These are phyloP conservation scores for Verbena officinalis DNA, from an alignment of 257 asterid genomes.

Conservation along the genomic window DNA sequence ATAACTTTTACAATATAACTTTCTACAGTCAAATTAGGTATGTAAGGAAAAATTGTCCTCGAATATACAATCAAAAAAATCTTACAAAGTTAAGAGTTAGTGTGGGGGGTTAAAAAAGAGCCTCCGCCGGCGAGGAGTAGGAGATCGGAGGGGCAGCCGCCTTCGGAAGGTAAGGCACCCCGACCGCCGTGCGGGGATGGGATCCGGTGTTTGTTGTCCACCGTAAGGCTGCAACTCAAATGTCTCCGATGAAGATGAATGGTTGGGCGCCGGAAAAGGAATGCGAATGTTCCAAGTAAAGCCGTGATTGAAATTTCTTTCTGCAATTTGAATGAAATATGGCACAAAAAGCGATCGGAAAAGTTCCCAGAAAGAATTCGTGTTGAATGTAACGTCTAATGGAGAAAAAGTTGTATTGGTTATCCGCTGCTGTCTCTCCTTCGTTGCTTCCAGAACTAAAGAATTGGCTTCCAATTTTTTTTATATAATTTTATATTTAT, in stretches of 20 bases:
- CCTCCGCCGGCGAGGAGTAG: constrained; percentile 79
- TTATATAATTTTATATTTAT: background rate
- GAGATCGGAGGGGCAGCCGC: constrained; percentile 82
- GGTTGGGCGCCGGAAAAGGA: constrained; percentile 22
- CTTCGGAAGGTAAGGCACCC: constrained; percentile 81
- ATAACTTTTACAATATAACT: background rate
- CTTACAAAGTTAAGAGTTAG: constrained; percentile 10
- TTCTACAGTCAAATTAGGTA: background rate
- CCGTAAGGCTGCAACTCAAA: constrained; percentile 33
- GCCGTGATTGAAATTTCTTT: constrained; percentile 42
- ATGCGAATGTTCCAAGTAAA: constrained; percentile 37
- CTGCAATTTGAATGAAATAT: constrained; percentile 5
- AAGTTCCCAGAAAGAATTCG: background rate
- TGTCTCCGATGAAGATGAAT: constrained; percentile 30
- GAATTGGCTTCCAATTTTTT: background rate
- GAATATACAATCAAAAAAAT: background rate
- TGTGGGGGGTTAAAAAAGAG: background rate
- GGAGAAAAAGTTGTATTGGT: constrained; percentile 26
- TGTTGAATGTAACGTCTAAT: background rate
- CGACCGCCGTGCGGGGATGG: constrained; percentile 86
- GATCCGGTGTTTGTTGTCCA: constrained; percentile 53
- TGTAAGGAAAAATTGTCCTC: background rate
- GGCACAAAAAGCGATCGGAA: background rate
- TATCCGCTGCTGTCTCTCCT: constrained; percentile 37
- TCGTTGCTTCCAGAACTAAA: constrained; percentile 8